Conservation (phyloP, 192 early-diverging fungal species). For the Radiomyces spectabilis region DNA sequence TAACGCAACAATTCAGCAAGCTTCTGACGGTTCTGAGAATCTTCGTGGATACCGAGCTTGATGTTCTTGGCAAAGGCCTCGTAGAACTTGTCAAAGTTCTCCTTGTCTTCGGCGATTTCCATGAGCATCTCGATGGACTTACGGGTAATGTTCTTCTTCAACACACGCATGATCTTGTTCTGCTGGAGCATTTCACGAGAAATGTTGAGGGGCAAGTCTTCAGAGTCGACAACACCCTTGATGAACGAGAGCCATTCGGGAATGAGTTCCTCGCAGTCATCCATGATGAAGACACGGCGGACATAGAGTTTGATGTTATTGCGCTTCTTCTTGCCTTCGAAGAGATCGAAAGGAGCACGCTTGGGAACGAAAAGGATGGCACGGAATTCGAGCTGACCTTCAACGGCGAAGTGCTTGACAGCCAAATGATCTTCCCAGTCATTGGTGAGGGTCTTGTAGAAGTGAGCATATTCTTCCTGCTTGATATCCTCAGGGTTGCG, state of each 20-base stretch:
- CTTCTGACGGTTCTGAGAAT: slow-evolving; percentile 94
- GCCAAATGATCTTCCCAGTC: slow-evolving; percentile 99
- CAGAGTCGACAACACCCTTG: slow-evolving; percentile 99
- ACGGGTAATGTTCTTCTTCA: slow-evolving; percentile 99
- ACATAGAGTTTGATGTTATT: slow-evolving; percentile 99
- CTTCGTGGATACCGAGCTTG: slow-evolving; percentile 99
- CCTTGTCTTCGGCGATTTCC: slow-evolving; percentile 97
- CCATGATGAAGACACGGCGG: slow-evolving; percentile 99
- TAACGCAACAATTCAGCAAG: slow-evolving; percentile 96
- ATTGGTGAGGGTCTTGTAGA: slow-evolving; percentile 99
- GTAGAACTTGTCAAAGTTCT: slow-evolving; percentile 99
- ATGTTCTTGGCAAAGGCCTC: slow-evolving; percentile 99
- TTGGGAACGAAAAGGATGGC: slow-evolving; percentile 95
- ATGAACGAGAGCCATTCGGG: slow-evolving; percentile 99
- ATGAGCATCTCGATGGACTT: slow-evolving; percentile 98
- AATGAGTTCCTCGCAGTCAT: slow-evolving; percentile 99
- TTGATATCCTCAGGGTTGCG: slow-evolving; percentile 97
- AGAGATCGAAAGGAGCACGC: slow-evolving; percentile 97
- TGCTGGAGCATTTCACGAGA: slow-evolving; percentile 99
- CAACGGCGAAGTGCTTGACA: slow-evolving; percentile 98
- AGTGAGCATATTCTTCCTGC: slow-evolving; percentile 93
- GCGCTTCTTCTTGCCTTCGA: slow-evolving; percentile 98
- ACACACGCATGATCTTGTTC: slow-evolving; percentile 99
- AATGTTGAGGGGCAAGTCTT: slow-evolving; percentile 99
- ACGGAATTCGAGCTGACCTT: slow-evolving; percentile 99